Evolutionary conservation across 2,329 filamentous ascomycete species (phyloP), one percentile per base, ranked within the genome.

Genomic region (Magnaporthales sp.): DNA sequence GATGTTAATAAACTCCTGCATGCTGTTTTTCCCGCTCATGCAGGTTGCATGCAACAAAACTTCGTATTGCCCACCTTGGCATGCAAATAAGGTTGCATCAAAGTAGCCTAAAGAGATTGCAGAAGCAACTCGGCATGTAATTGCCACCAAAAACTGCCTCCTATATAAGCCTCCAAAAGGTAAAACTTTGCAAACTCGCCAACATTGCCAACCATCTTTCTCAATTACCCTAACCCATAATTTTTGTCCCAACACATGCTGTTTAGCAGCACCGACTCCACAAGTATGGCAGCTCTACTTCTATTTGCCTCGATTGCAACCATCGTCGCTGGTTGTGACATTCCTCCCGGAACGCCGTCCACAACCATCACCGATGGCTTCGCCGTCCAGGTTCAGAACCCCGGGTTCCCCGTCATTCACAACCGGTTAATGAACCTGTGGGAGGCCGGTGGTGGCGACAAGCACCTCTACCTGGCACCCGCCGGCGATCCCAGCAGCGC

Each of bases 401-500:
- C 75, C 3, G 72, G 73, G 2, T 75, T 73, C 66, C 77, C 77
- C 3, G 70, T 73, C 3, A 70, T 79, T 62, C 75, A 80, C 68
- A 74, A 78, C 60, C 75, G 75, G n/a, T 73, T 73, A 67, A 70
- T 79, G 68, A 76, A 78, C 66, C 72, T 77, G 19, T 78, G 76
- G 73, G 73, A 76, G 66, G 75, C 75, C 68, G 77, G 77, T n/a
- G 77, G 77, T 32, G 76, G 76, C 9, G 78, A 80, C 68, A 74
- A 76, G 65, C 77, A 80, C 69, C 70, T 79, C 15, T 78, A 78
- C 66, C 72, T 80, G 38, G 73, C 72, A 30, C 77, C 77, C 6
- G 74, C 75, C 0, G 79, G 79, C 31, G 74, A 75, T 62, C 68
- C 71, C 1, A 76, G 78, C 4, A 74, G 71, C 63, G 73, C 78